Evolutionary conservation across 495 filamentous ascomycete genomes (phyloP).

Genomic region (Umbilicaria muhlenbergii): DNA sequence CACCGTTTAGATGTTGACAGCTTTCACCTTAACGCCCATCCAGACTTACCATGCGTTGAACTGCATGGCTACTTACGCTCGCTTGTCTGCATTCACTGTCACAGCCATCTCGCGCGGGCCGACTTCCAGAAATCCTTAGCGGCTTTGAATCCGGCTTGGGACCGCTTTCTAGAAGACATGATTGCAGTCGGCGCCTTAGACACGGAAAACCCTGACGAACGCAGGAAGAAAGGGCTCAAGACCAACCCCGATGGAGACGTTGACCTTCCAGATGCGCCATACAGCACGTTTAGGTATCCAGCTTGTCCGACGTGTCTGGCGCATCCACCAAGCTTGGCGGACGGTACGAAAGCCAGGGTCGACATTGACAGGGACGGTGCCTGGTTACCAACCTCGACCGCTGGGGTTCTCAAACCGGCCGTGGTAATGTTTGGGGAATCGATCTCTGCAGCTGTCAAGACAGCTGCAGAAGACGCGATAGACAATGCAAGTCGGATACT

Average conservation of each 20-base stretch:
- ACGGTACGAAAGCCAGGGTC: slow-evolving; percentile 41
- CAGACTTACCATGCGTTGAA: slow-evolving; percentile 59
- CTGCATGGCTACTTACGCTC: slow-evolving; percentile 80
- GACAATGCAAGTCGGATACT: slow-evolving; percentile 59
- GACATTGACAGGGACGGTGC: slow-evolving; percentile 71
- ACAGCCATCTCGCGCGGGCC: slow-evolving; percentile 46
- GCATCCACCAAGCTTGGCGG: slow-evolving; percentile 41
- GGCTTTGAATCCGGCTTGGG: slow-evolving; percentile 74
- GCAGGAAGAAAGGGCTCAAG: slow-evolving; percentile 50
- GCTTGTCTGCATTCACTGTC: slow-evolving; percentile 68
- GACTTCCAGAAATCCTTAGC: slow-evolving; percentile 65
- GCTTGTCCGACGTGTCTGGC: slow-evolving; percentile 69
- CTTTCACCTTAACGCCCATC: slow-evolving; percentile 69
- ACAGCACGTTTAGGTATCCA: slow-evolving; percentile 81
- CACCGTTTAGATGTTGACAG: slow-evolving; percentile 61
- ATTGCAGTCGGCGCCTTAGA: slow-evolving; percentile 56
- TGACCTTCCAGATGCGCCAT: slow-evolving; percentile 75
- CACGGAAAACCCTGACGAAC: slow-evolving; percentile 59
- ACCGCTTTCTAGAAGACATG: slow-evolving; percentile 54
- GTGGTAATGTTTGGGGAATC: slow-evolving; percentile 95
- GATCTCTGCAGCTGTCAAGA: slow-evolving; percentile 49
- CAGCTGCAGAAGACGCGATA: slow-evolving; percentile 63
- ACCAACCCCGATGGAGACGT: slow-evolving; percentile 93
- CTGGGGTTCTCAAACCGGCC: slow-evolving; percentile 75
- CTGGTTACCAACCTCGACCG: slow-evolving; percentile 50